A percentile compares a stretch with the other conserved stretches of the same genome.
Conservation (phyloP, 495 filamentous ascomycete species). For the Xylaria castorea region DNA sequence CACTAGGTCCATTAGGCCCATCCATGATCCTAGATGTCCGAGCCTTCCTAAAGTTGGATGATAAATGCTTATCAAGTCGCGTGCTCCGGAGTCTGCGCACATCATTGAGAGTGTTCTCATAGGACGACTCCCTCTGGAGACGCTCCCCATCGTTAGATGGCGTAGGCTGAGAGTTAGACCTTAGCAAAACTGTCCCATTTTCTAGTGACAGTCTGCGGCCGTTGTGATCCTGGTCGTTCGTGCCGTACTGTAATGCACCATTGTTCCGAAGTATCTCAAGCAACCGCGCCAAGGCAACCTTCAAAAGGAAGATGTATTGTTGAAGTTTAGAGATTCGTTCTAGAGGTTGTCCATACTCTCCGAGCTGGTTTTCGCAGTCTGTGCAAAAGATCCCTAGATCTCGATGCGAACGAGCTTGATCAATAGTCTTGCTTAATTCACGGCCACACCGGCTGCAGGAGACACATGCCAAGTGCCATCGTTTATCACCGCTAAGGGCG, state of each 20-base stretch:
- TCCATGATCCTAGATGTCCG: conserved; percentile 92
- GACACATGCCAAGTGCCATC: conserved; percentile 86
- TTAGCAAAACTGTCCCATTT: conserved; percentile 49
- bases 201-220: conserved; percentile 11
- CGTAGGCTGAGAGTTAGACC: conserved; percentile 73
- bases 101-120: conserved; percentile 95
- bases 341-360: conserved; percentile 46
- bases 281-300: conserved; percentile 88
- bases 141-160: conserved; percentile 70
- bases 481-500: conserved; percentile 68
- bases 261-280: conserved; percentile 83
- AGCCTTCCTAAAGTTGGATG: conserved; percentile 87
- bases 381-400: conserved; percentile 73
- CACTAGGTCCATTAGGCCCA: conserved; percentile 80
- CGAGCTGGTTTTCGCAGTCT: conserved; percentile 58
- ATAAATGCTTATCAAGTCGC: conserved; percentile 90
- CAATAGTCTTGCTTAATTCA: conserved; percentile 69
- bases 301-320: conserved; percentile 91
- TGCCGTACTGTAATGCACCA: conserved; percentile 68
- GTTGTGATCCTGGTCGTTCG: conserved; percentile 21
- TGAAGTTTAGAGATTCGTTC: conserved; percentile 80
- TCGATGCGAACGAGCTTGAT: conserved; percentile 69
- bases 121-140: conserved; percentile 71
- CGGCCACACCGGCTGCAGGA: conserved; percentile 75
- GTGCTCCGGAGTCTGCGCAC: conserved; percentile 91